These are phyloP conservation scores for Piper longum DNA, from an alignment of 164 flowering plant genomes.

Conservation along the genomic window DNA sequence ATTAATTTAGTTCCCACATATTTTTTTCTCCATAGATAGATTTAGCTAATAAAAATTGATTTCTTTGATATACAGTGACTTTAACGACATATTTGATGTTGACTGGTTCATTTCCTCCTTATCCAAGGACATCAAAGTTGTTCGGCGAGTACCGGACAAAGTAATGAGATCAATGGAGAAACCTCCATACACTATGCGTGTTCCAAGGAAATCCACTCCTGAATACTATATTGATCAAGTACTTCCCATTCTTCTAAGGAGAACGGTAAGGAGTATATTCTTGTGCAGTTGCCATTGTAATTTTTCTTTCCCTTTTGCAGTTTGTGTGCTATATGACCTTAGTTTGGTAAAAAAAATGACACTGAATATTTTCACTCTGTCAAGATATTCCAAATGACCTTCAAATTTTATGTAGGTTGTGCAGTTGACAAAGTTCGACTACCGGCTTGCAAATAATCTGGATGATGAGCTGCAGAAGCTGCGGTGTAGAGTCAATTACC, in stretches of 20 bases:
- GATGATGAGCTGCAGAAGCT: slow-evolving; percentile 73
- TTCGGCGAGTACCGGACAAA: slow-evolving; percentile 76
- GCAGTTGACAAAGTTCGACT: slow-evolving; percentile 92
- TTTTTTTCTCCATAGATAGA: not conserved
- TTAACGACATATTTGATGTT: slow-evolving; percentile 73
- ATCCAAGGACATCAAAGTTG: slow-evolving; percentile 72
- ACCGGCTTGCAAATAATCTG: slow-evolving; percentile 71
- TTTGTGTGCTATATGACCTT: not conserved
- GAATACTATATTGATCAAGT: slow-evolving; percentile 87
- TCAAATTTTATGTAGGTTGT: slow-evolving; percentile 52
- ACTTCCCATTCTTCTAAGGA: slow-evolving; percentile 76
- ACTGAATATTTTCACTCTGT: not conserved
- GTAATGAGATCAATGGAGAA: slow-evolving; percentile 83
- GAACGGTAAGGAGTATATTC: slow-evolving; percentile 50
- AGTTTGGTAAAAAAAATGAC: not conserved
- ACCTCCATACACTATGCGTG: slow-evolving; percentile 98
- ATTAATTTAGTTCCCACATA: not conserved
- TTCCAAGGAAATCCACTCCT: slow-evolving; percentile 85
- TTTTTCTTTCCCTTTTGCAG: not conserved
- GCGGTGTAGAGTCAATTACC: slow-evolving; percentile 90
- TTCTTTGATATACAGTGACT: slow-evolving; percentile 59
- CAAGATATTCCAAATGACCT: not conserved
- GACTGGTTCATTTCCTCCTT: slow-evolving; percentile 86
- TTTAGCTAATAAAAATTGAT: not conserved
- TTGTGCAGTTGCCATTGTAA: not conserved